phyloP scores from a whole-genome alignment of 305 asterid species.

The Rubia tinctorum region DNA sequence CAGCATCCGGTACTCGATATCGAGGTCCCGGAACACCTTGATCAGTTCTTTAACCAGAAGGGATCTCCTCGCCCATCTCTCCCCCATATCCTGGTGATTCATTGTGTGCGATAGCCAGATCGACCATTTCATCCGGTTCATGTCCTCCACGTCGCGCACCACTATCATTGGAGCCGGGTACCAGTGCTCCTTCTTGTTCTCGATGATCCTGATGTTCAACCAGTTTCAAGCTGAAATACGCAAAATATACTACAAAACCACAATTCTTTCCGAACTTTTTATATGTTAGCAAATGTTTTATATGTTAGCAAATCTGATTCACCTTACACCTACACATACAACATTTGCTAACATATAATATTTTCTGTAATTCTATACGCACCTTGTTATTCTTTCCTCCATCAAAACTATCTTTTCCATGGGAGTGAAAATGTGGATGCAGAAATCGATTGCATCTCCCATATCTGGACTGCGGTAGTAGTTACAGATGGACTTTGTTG shows the following conservation, averaged over 20 bases:
- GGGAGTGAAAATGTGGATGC: constrained; percentile 75
- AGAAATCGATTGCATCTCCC: constrained; percentile 80
- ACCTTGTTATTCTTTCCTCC: constrained; percentile 78
- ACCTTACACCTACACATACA: too few relatives aligned
- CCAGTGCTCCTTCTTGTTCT: constrained; percentile 68
- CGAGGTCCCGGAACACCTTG: constrained; percentile 60
- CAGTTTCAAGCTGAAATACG: too few relatives aligned
- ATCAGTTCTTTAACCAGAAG: constrained; percentile 74
- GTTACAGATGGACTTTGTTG: constrained; percentile 68
- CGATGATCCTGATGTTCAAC: constrained; percentile 52
- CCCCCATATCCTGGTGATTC: constrained; percentile 87
- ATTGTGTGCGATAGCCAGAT: constrained; percentile 65
- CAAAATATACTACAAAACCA: neutral
- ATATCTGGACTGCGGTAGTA: constrained; percentile 87
- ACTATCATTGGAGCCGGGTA: constrained; percentile 63
- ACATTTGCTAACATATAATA: too few relatives aligned
- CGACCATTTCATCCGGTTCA: constrained; percentile 77
- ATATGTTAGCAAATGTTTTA: too few relatives aligned
- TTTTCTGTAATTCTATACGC: neutral
- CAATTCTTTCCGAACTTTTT: too few relatives aligned
- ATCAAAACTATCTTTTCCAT: constrained; percentile 54
- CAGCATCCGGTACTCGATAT: constrained; percentile 70
- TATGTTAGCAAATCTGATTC: too few relatives aligned
- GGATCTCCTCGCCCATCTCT: constrained; percentile 67
- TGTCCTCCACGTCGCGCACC: constrained; percentile 70